Percentiles rank a stretch among this genome's conserved stretches.
Evolutionary conservation across 306 rosid genomes (phyloP).

Genomic region (Ormosia emarginata): DNA sequence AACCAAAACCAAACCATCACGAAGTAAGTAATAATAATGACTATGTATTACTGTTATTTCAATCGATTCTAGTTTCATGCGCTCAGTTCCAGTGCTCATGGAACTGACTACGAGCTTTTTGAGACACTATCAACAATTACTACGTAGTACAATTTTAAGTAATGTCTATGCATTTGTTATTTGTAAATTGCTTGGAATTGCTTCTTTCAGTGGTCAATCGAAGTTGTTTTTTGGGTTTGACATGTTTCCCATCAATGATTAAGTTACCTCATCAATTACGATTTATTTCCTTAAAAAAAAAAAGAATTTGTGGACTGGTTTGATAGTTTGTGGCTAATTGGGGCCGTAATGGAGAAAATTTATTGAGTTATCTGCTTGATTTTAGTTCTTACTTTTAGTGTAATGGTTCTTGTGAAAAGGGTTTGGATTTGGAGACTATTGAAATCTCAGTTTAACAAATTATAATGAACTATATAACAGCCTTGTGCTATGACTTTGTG

Average conservation of each 20-base stretch:
- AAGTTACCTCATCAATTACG: neutral
- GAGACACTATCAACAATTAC: neutral
- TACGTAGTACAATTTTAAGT: neutral
- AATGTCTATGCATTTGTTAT: neutral
- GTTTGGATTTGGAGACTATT: neutral
- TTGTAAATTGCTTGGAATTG: neutral
- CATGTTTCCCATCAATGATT: neutral
- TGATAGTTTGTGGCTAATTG: neutral
- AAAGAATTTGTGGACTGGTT: neutral
- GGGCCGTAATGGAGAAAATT: neutral
- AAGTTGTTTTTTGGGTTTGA: neutral
- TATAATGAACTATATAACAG: neutral
- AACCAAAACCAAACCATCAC: slow-evolving; percentile 41
- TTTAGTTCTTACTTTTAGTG: neutral
- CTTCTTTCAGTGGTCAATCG: neutral
- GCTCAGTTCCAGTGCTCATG: neutral
- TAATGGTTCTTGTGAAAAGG: neutral
- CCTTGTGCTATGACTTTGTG: neutral
- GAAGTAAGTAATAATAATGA: slow-evolving; percentile 39
- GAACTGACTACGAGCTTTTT: neutral
- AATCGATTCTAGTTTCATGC: neutral
- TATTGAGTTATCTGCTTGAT: neutral
- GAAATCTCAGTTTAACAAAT: neutral
- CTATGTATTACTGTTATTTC: neutral
- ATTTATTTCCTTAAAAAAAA: neutral